phyloP scores from a whole-genome alignment of 192 early-diverging fungal species.

The Entomortierella parvispora region DNA sequence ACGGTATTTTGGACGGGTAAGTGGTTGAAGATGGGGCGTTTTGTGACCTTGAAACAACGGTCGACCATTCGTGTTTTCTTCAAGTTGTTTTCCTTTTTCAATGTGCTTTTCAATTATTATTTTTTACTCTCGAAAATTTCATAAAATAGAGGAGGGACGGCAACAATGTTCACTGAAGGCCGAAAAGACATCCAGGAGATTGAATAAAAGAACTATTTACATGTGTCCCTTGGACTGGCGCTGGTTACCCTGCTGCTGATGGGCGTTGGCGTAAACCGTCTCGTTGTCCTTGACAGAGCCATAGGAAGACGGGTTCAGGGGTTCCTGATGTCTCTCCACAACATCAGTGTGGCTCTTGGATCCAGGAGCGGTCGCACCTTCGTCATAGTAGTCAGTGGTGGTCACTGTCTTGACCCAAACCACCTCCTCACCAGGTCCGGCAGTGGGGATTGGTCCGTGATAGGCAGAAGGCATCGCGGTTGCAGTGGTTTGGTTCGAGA shows the following conservation, averaged over 20 bases:
- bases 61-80: too few relatives aligned
- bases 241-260: not conserved
- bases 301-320: not conserved
- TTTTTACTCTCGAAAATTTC: too few relatives aligned
- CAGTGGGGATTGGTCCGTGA: slow-evolving; percentile 11
- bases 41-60: too few relatives aligned
- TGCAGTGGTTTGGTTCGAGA: not conserved
- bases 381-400: slow-evolving; percentile 18
- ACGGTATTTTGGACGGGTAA: too few relatives aligned
- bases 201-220: slow-evolving; percentile 11
- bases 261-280: slow-evolving; percentile 1
- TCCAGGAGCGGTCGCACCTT: not conserved
- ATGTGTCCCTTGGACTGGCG: not conserved
- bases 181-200: not conserved
- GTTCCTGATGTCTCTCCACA: slow-evolving; percentile 18
- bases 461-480: slow-evolving; percentile 10
- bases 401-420: slow-evolving; percentile 37
- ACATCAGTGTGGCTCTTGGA: not conserved
- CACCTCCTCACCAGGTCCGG: slow-evolving; percentile 13
- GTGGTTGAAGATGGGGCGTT: too few relatives aligned
- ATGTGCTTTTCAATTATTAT: too few relatives aligned
- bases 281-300: not conserved
- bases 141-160: too few relatives aligned
- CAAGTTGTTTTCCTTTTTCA: too few relatives aligned
- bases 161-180: too few relatives aligned